Evolutionary conservation across 169 alveolate species (phyloP).

Genomic region (Babesia bovis): DNA sequence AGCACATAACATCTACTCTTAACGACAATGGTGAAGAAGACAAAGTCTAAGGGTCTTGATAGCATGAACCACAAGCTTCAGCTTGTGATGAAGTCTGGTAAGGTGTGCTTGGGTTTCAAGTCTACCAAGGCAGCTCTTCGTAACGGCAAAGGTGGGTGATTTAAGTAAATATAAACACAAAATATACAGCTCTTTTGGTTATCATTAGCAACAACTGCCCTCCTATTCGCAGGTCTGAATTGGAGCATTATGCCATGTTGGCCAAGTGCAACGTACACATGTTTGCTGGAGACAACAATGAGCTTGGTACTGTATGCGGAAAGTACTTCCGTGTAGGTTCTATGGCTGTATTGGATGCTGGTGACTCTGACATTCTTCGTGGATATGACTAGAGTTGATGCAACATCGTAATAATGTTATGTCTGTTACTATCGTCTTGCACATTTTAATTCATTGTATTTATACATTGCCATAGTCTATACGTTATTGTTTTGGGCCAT

Average conservation of each 20-base stretch:
- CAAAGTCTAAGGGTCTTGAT: slow-evolving; percentile 87
- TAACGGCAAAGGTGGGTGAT: slow-evolving; percentile 88
- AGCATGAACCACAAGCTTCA: slow-evolving; percentile 93
- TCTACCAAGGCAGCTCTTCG: slow-evolving; percentile 93
- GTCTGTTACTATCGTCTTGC: neutral
- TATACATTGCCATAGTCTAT: no score
- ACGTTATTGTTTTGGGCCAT: no score
- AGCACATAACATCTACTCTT: neutral
- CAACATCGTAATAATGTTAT: neutral
- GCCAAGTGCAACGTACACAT: slow-evolving; percentile 93
- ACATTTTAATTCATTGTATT: no score
- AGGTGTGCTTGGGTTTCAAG: slow-evolving; percentile 93
- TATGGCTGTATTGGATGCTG: slow-evolving; percentile 94
- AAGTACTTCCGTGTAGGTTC: slow-evolving; percentile 94
- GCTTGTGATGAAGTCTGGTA: slow-evolving; percentile 97
- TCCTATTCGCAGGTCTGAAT: slow-evolving; percentile 94
- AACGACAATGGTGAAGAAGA: slow-evolving; percentile 83
- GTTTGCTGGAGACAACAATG: slow-evolving; percentile 92
- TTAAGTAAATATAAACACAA: neutral
- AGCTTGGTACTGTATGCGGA: slow-evolving; percentile 96
- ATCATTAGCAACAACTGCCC: slow-evolving; percentile 97
- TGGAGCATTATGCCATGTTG: slow-evolving; percentile 97
- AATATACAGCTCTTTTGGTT: slow-evolving; percentile 83
- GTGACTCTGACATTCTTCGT: slow-evolving; percentile 96
- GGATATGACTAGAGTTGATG: slow-evolving; percentile 75